Evolutionary conservation across 345 rosid genomes (phyloP).

Genomic region (Mercurialis annua): DNA sequence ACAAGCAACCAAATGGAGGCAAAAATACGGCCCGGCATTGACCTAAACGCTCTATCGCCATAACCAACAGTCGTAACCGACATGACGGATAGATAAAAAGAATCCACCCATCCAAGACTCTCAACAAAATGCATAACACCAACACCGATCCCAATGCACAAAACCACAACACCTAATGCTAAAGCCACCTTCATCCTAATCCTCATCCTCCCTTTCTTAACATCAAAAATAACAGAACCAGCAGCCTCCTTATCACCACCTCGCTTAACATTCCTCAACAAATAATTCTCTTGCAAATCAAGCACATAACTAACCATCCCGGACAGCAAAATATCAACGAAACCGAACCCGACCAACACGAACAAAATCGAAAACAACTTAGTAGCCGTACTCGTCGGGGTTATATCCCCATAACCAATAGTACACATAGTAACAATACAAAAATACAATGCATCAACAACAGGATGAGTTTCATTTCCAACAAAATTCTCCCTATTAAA

Average conservation of each 20-base stretch:
- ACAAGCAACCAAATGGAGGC: constrained; percentile 89
- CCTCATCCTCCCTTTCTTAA: constrained; percentile 94
- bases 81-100: constrained; percentile 89
- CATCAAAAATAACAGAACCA: constrained; percentile 64
- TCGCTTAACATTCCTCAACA: constrained; percentile 55
- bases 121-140: constrained; percentile 78
- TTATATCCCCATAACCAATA: constrained; percentile 90
- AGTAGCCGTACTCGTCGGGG: constrained; percentile 52
- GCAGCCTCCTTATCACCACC: constrained; percentile 34
- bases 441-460: constrained; percentile 88
- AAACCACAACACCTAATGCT: constrained; percentile 79
- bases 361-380: constrained; percentile 80
- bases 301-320: constrained; percentile 85
- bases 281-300: constrained; percentile 79
- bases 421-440: constrained; percentile 96
- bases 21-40: constrained; percentile 65
- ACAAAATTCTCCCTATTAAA: constrained; percentile 46
- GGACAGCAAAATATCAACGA: constrained; percentile 65
- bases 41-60: constrained; percentile 71
- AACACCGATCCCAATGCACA: constrained; percentile 80
- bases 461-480: constrained; percentile 64
- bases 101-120: constrained; percentile 73
- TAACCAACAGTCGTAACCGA: constrained; percentile 93
- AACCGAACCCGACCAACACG: constrained; percentile 85
- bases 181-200: constrained; percentile 89